A percentile compares a stretch with the other conserved stretches of the same genome.
Conservation (phyloP, 1,139 yeast species). For the Scheffersomyces stambukii region DNA sequence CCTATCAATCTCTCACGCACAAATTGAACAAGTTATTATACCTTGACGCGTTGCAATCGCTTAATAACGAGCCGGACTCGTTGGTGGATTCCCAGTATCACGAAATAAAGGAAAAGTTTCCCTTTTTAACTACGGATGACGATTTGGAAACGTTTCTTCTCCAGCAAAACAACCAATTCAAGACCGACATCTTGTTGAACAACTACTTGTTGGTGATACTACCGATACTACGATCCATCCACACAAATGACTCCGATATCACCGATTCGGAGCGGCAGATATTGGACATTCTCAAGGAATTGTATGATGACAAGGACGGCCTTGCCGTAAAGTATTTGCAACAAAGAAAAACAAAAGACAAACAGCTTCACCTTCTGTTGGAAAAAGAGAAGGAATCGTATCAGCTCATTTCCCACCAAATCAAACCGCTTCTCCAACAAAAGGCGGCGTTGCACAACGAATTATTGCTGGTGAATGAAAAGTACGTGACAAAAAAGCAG, state of each 20-base stretch:
- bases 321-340: slow-evolving; percentile 12
- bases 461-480: slow-evolving; percentile 11
- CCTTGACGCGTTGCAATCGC: slow-evolving; percentile 18
- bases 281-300: slow-evolving; percentile 17
- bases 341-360: slow-evolving; percentile 12
- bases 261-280: slow-evolving; percentile 29
- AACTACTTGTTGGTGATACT: slow-evolving; percentile 22
- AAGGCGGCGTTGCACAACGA: slow-evolving; percentile 14
- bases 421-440: slow-evolving; percentile 13
- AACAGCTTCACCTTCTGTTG: background rate
- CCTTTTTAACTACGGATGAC: slow-evolving; percentile 8
- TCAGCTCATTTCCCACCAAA: slow-evolving; percentile 6
- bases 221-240: slow-evolving; percentile 32
- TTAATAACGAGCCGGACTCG: slow-evolving; percentile 12
- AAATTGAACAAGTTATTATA: slow-evolving; percentile 29
- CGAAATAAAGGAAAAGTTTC: background rate
- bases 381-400: slow-evolving; percentile 1
- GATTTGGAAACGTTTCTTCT: slow-evolving; percentile 18
- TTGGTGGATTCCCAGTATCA: slow-evolving; percentile 7
- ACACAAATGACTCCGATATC: slow-evolving; percentile 26
- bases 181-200: slow-evolving; percentile 22
- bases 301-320: slow-evolving; percentile 11
- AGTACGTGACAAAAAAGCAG: slow-evolving; percentile 10
- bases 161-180: slow-evolving; percentile 19
- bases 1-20: slow-evolving; percentile 18